Percentiles rank a stretch among this genome's conserved stretches.
Conservation (phyloP, 345 rosid species). For the Murraya koenigii region DNA sequence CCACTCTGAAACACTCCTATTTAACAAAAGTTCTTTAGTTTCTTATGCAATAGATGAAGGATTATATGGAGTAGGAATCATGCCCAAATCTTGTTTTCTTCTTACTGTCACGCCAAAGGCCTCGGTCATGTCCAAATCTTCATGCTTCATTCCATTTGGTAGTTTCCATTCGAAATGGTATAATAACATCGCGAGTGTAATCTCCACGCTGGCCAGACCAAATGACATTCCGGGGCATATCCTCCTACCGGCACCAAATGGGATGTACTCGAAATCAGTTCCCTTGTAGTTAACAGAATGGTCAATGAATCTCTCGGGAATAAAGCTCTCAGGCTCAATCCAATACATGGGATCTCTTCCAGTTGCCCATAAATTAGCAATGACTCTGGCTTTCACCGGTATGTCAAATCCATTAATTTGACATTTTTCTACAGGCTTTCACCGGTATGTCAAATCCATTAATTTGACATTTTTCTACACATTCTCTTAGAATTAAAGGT, state of each 20-base stretch:
- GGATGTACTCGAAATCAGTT: constrained; percentile 15
- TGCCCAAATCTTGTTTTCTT: constrained; percentile 19
- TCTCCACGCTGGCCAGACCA: constrained; percentile 13
- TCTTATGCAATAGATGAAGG: background rate
- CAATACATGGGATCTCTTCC: constrained; percentile 14
- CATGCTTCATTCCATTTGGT: constrained; percentile 18
- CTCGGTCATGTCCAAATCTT: constrained; percentile 45
- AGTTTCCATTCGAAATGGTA: constrained; percentile 42
- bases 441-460: constrained; percentile 4
- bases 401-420: constrained; percentile 14
- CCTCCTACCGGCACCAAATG: constrained; percentile 31
- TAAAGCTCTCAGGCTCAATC: constrained; percentile 15
- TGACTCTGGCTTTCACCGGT: background rate
- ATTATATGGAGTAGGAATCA: constrained; percentile 13
- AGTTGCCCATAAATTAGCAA: constrained; percentile 21
- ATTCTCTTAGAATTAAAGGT: constrained; percentile 29
- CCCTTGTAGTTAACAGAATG: constrained; percentile 19
- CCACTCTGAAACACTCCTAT: no score
- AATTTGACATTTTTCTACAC: constrained; percentile 10
- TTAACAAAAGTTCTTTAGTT: no score
- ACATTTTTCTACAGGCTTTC: background rate
- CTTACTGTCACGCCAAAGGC: constrained; percentile 21
- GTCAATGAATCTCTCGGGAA: constrained; percentile 17
- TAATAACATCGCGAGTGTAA: constrained; percentile 6
- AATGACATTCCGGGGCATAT: constrained; percentile 22